Evolutionary conservation across 2,329 filamentous ascomycete species (phyloP), one percentile per base, ranked within the genome.

Genomic region (Aaosphaeria arxii): DNA sequence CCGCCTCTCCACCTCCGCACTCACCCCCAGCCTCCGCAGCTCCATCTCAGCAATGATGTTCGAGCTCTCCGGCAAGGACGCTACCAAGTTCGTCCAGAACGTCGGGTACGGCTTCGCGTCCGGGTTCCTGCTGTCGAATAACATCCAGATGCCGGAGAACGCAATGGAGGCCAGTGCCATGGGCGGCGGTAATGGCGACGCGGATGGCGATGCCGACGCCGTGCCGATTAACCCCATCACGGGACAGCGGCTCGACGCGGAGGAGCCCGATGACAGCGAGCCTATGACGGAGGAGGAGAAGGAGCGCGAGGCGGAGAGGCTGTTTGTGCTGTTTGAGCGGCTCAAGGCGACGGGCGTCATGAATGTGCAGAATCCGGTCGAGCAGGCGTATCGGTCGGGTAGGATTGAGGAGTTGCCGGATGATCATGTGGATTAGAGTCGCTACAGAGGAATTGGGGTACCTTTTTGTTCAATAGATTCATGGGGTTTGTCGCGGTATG

Each of bases 101-200:
- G 89, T 99, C 9, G 94, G 94, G 0, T 99, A 96, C 64, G 94
- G 94, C 0, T 96, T 89, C 63, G 94, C 94, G 0, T 89, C 91
- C 0, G 94, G 94, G 0, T 96, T 94, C 65, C 75, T 99, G 11
- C 86, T 91, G 73, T 86, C 88, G 53, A 88, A 92, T 53, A 89
- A 94, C 47, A 84, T 97, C 9, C 79, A 86, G 0, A 77, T 96
- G 24, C 89, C 91, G 0, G 78, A 84, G 49, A 84, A 79, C 46
- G 81, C 84, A 1, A 72, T 83, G 7, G 80, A 85, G 57, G 76
- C 78, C 5, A 78, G 74, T 60, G 76, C 74, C 33, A 68, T 59
- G 59, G 76, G 74, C 31, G 67, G 59, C 6, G 53, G 58, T 2
- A 44, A 32, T 30, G 61, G 55, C 58, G 69, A 49, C 28, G 76